phyloP scores from a whole-genome alignment of 2,329 filamentous ascomycete genomes.

The Trichoderma hamatum region DNA sequence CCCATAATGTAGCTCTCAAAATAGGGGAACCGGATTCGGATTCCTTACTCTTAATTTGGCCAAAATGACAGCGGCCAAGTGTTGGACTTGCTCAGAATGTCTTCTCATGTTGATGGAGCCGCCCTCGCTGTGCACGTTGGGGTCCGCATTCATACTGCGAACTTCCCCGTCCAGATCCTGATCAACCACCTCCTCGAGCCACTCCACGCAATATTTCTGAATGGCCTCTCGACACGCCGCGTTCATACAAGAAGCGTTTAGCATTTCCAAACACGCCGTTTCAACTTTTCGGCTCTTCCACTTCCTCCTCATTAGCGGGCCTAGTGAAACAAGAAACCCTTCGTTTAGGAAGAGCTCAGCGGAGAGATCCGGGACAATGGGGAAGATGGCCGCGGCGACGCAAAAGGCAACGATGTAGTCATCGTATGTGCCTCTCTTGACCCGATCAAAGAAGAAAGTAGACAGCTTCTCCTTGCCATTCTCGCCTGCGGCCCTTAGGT shows the following conservation, averaged over 20 bases:
- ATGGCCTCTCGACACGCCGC: conserved; percentile 80
- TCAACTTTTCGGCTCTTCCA: conserved; percentile 87
- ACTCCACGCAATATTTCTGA: conserved; percentile 79
- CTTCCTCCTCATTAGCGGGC: conserved; percentile 74
- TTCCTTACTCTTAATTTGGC: conserved; percentile 66
- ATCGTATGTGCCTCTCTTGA: conserved; percentile 77
- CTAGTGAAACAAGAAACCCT: conserved; percentile 78
- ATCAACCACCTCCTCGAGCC: conserved; percentile 82
- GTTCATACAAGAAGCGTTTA: conserved; percentile 91
- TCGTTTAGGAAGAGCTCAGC: conserved; percentile 83
- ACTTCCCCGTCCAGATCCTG: conserved; percentile 65
- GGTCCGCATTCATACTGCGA: conserved; percentile 54
- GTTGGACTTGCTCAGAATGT: conserved; percentile 64
- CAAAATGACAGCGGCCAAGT: conserved; percentile 73
- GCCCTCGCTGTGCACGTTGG: conserved; percentile 59
- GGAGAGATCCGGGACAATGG: conserved; percentile 75
- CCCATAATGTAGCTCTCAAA: background rate
- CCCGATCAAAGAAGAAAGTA: conserved; percentile 72
- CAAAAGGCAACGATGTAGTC: conserved; percentile 92
- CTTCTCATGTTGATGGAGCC: conserved; percentile 63
- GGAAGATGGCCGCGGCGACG: conserved; percentile 85
- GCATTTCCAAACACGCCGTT: conserved; percentile 81
- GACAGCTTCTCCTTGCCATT: conserved; percentile 70
- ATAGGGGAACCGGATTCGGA: background rate
- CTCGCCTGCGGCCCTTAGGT: conserved; percentile 76